A percentile compares a stretch with the other conserved stretches of the same genome.
These are phyloP conservation scores for Ogataea parapolymorpha DNA, from an alignment of 805 yeast species.

Conservation along the genomic window DNA sequence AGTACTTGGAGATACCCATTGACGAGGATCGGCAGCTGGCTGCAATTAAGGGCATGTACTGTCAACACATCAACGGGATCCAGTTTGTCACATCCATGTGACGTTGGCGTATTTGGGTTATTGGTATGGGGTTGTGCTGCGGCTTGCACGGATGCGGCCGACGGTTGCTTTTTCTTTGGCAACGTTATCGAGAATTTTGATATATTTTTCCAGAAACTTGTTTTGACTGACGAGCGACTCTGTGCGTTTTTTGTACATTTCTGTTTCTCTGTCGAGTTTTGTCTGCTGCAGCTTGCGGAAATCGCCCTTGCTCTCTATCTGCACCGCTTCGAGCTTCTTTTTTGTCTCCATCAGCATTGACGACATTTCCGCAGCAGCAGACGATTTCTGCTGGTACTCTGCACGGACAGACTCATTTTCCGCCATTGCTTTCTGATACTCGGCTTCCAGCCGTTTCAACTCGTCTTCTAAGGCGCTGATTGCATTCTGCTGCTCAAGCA, in stretches of 20 bases:
- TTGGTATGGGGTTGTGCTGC: slow-evolving; percentile 27
- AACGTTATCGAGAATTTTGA: slow-evolving; percentile 21
- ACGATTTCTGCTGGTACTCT: slow-evolving; percentile 44
- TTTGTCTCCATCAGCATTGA: slow-evolving; percentile 25
- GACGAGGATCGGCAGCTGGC: slow-evolving; percentile 14
- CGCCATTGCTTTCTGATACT: slow-evolving; percentile 16
- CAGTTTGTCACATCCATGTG: slow-evolving; percentile 15
- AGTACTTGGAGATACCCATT: slow-evolving; percentile 5
- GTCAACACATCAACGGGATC: slow-evolving; percentile 17
- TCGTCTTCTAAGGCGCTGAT: slow-evolving; percentile 9
- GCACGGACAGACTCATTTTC: slow-evolving; percentile 34
- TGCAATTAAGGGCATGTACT: slow-evolving; percentile 17
- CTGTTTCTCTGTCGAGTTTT: slow-evolving; percentile 17
- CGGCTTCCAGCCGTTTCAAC: slow-evolving; percentile 10
- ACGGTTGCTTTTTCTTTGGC: slow-evolving; percentile 24
- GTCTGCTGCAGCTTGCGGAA: slow-evolving; percentile 29
- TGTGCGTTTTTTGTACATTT: slow-evolving; percentile 4
- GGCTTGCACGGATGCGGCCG: slow-evolving; percentile 21
- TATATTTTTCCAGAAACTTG: slow-evolving; percentile 26
- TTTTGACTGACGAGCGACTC: slow-evolving; percentile 17
- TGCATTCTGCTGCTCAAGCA: slow-evolving; percentile 5
- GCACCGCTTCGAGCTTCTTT: slow-evolving; percentile 24
- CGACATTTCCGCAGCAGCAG: slow-evolving; percentile 46
- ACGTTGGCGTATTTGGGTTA: background rate
- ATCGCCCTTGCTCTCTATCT: slow-evolving; percentile 33